phyloP scores from a whole-genome alignment of 2,329 filamentous ascomycete species.

The Calonectria pseudoturangicola region DNA sequence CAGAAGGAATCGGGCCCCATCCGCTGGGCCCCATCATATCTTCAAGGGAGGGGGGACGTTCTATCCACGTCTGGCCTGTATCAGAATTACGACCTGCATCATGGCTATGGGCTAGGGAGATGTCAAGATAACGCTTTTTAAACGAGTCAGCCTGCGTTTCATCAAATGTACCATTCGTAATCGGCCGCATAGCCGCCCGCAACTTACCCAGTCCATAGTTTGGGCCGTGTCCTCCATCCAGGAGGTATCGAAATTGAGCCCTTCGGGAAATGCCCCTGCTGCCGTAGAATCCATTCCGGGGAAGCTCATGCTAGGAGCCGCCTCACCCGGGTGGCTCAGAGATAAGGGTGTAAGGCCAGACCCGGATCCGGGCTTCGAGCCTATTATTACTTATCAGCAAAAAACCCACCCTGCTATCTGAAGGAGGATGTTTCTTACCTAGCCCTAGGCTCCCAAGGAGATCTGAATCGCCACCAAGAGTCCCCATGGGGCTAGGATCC shows the following conservation, averaged over 20 bases:
- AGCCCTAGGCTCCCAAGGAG: constrained; percentile 49
- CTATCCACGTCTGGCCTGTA: constrained; percentile 56
- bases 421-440: constrained; percentile 42
- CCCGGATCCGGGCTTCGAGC: constrained; percentile 45
- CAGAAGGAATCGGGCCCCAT: constrained; percentile 46
- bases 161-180: constrained; percentile 7
- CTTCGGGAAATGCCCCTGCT: constrained; percentile 33
- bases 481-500: constrained; percentile 48
- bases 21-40: constrained; percentile 51
- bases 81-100: constrained; percentile 54
- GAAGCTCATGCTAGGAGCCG: constrained; percentile 48
- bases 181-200: background rate
- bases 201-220: constrained; percentile 64
- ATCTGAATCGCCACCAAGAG: constrained; percentile 46
- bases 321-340: constrained; percentile 45
- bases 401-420: constrained; percentile 28
- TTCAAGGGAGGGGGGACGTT: constrained; percentile 53
- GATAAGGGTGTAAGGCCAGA: constrained; percentile 49
- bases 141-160: constrained; percentile 36
- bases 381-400: constrained; percentile 44
- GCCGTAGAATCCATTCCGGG: constrained; percentile 44
- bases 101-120: constrained; percentile 58
- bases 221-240: constrained; percentile 59
- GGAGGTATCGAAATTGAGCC: constrained; percentile 58
- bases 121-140: constrained; percentile 58